Evolutionary conservation across 1,139 yeast genomes (phyloP).

Genomic region (Blastobotrys aristatus): DNA sequence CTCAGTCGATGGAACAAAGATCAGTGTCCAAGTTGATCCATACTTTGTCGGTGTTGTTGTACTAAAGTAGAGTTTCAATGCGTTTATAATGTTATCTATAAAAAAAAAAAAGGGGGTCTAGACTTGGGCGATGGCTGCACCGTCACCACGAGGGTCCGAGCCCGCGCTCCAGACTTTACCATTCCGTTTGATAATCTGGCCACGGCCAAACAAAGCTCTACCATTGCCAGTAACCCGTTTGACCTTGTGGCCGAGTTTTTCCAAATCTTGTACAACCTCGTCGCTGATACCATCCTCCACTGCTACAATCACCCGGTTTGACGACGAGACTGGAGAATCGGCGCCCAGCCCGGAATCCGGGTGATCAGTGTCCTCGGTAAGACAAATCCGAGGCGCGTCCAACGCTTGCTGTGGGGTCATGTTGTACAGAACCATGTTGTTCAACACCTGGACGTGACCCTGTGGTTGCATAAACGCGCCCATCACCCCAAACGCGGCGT

Average conservation of each 20-base stretch:
- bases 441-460: constrained; percentile 74
- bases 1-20: neutral
- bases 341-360: constrained; percentile 57
- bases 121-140: constrained; percentile 55
- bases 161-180: constrained; percentile 60
- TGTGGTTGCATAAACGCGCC: constrained; percentile 89
- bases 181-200: constrained; percentile 52
- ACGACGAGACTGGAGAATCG: constrained; percentile 59
- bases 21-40: constrained; percentile 5
- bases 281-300: constrained; percentile 59
- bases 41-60: constrained; percentile 10
- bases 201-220: constrained; percentile 58
- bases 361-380: constrained; percentile 46
- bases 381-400: constrained; percentile 70
- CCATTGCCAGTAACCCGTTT: constrained; percentile 39
- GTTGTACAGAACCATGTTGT: constrained; percentile 60
- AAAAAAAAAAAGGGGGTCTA: too few species aligned
- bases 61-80: constrained; percentile 2
- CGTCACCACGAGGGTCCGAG: constrained; percentile 76
- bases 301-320: constrained; percentile 49
- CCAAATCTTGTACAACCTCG: constrained; percentile 43
- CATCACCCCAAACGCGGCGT: constrained; percentile 77
- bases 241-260: constrained; percentile 55
- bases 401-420: constrained; percentile 69
- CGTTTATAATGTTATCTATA: neutral